phyloP scores from a whole-genome alignment of 225 moss, liverwort and hornwort species.

The Pleurozium schreberi region DNA sequence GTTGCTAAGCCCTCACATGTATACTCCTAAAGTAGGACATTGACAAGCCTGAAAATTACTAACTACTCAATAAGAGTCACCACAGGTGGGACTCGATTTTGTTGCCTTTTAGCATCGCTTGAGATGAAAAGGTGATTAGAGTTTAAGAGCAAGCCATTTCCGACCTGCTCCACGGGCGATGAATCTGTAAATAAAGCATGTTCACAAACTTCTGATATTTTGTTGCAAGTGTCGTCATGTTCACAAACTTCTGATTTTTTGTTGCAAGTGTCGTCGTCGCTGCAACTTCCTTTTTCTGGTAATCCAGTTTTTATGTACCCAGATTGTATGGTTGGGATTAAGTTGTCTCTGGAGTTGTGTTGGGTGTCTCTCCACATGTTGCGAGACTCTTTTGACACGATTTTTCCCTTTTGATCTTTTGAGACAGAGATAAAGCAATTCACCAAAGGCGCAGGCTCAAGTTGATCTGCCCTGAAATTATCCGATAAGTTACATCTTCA shows the following conservation, averaged over 20 bases:
- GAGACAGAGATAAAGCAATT: background rate
- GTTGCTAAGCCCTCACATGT: constrained; percentile 1
- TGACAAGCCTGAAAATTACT: background rate
- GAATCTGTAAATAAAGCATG: constrained; percentile 31
- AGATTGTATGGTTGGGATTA: background rate
- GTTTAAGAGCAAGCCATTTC: background rate
- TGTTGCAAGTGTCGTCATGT: background rate
- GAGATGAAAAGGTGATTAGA: background rate
- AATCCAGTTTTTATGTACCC: background rate
- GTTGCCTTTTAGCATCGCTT: background rate
- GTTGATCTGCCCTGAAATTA: background rate
- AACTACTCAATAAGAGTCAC: background rate
- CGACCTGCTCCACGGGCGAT: background rate
- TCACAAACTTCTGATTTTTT: background rate
- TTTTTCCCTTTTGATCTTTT: background rate
- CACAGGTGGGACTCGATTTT: background rate
- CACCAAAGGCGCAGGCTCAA: background rate
- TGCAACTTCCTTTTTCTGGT: background rate
- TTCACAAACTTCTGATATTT: background rate
- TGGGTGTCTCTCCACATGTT: background rate
- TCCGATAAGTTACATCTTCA: background rate
- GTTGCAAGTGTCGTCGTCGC: background rate
- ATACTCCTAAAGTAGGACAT: background rate
- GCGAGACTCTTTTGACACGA: background rate
- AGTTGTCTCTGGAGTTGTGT: background rate